Percentiles rank a stretch among this genome's conserved stretches.
Evolutionary conservation across 768 basidiomycete species (phyloP).

Genomic region (Agrocybe praecox): DNA sequence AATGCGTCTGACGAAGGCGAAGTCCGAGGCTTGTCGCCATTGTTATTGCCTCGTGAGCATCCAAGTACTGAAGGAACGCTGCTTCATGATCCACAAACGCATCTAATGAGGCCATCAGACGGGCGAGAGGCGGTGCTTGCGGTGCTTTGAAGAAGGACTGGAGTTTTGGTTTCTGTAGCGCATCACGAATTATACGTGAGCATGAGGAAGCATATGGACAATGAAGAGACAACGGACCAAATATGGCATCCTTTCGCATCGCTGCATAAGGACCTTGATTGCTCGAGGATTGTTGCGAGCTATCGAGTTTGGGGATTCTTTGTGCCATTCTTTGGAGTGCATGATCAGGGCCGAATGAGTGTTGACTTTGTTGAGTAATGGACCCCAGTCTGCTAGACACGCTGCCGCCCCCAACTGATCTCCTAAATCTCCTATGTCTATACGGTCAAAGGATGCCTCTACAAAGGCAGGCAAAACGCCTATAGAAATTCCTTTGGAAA

Average conservation of each 20-base stretch:
- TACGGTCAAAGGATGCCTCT: slow-evolving; percentile 39
- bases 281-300: slow-evolving; percentile 34
- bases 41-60: slow-evolving; percentile 21
- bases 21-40: slow-evolving; percentile 27
- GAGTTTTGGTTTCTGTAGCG: slow-evolving; percentile 25
- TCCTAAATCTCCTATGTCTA: slow-evolving; percentile 37
- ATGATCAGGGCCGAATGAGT: slow-evolving; percentile 34
- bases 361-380: slow-evolving; percentile 36
- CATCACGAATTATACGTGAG: not conserved
- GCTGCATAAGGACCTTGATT: slow-evolving; percentile 35
- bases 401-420: slow-evolving; percentile 33
- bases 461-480: slow-evolving; percentile 38
- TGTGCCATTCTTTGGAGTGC: slow-evolving; percentile 41
- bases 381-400: slow-evolving; percentile 38
- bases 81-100: slow-evolving; percentile 42
- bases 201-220: not conserved
- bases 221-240: slow-evolving; percentile 23
- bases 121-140: slow-evolving; percentile 35
- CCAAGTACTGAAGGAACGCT: slow-evolving; percentile 35
- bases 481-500: slow-evolving; percentile 42
- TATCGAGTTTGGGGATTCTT: slow-evolving; percentile 28
- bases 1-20: slow-evolving; percentile 27
- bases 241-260: slow-evolving; percentile 29
- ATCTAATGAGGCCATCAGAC: slow-evolving; percentile 38
- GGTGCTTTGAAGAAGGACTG: slow-evolving; percentile 25